Evolutionary conservation across 2,329 filamentous ascomycete genomes (phyloP).

Genomic region (Colletotrichum liriopes): DNA sequence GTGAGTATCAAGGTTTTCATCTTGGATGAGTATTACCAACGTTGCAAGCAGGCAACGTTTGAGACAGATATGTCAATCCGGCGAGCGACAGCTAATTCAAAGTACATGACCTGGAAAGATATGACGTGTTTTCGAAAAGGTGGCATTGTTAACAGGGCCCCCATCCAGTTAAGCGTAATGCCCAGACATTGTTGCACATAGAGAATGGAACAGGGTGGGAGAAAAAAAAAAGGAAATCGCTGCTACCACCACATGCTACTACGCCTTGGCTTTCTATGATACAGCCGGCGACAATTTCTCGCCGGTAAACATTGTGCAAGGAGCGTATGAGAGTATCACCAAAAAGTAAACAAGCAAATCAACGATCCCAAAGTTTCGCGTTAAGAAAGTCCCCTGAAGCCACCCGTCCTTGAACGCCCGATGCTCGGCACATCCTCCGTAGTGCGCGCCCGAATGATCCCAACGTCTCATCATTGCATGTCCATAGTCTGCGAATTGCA

Average conservation of each 20-base stretch:
- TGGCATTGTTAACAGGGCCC: background rate
- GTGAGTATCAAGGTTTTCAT: too few species aligned
- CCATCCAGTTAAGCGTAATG: conserved; percentile 9
- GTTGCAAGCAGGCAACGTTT: background rate
- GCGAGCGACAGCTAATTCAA: background rate
- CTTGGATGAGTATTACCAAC: too few species aligned
- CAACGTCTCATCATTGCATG: conserved; percentile 28
- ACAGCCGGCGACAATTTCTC: conserved; percentile 6
- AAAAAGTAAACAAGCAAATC: conserved; percentile 19
- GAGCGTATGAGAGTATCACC: conserved; percentile 31
- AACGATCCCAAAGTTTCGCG: conserved; percentile 16
- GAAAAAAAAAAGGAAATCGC: conserved; percentile 5
- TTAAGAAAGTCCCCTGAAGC: conserved; percentile 26
- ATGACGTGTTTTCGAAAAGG: background rate
- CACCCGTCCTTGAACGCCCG: conserved; percentile 32
- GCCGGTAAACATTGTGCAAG: background rate
- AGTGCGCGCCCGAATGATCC: conserved; percentile 3
- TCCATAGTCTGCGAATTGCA: conserved; percentile 7
- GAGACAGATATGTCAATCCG: background rate
- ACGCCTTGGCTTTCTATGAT: conserved; percentile 34
- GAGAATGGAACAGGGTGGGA: too few species aligned
- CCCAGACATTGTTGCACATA: background rate
- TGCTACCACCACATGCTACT: conserved; percentile 23
- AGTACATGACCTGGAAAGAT: background rate
- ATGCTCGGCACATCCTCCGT: conserved; percentile 18